phyloP scores from a whole-genome alignment of 306 rosid genomes.

The Casuarina glauca region DNA sequence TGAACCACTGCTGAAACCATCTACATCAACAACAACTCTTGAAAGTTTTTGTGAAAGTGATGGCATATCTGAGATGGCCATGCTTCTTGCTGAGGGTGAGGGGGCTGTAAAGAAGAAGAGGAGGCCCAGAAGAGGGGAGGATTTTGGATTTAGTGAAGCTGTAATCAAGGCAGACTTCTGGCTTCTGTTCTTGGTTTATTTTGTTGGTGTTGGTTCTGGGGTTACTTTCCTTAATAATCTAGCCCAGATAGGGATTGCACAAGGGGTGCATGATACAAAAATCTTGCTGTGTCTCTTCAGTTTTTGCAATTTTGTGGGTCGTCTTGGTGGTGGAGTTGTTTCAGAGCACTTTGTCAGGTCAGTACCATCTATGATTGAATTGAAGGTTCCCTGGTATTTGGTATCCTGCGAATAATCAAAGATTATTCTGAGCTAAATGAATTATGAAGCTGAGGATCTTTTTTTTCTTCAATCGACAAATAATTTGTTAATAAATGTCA shows the following conservation, averaged over 20 bases:
- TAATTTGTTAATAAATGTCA: neutral
- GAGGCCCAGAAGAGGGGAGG: conserved; percentile 84
- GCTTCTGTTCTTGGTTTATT: conserved; percentile 69
- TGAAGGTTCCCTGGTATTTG: neutral
- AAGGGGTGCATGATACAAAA: conserved; percentile 67
- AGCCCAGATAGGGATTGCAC: conserved; percentile 79
- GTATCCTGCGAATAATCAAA: neutral
- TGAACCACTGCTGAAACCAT: conserved; percentile 41
- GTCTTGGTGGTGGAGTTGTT: conserved; percentile 85
- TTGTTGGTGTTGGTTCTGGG: conserved; percentile 86
- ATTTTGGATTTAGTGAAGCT: conserved; percentile 67
- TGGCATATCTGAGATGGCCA: conserved; percentile 57
- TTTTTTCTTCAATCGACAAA: neutral
- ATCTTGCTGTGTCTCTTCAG: conserved; percentile 68
- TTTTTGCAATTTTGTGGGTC: conserved; percentile 75
- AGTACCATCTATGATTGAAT: conserved; percentile 29
- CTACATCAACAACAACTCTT: conserved; percentile 40
- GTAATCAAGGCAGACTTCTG: conserved; percentile 82
- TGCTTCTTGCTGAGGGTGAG: conserved; percentile 90
- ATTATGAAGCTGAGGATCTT: neutral
- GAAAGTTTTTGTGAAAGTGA: conserved; percentile 51
- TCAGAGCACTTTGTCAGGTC: conserved; percentile 81
- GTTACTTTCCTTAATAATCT: conserved; percentile 75
- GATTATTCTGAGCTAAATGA: neutral
- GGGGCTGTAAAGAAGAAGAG: conserved; percentile 80